A percentile compares a stretch with the other conserved stretches of the same genome.
These are phyloP conservation scores for Fraxinus velutina DNA, from an alignment of 305 asterid species.

Conservation along the genomic window DNA sequence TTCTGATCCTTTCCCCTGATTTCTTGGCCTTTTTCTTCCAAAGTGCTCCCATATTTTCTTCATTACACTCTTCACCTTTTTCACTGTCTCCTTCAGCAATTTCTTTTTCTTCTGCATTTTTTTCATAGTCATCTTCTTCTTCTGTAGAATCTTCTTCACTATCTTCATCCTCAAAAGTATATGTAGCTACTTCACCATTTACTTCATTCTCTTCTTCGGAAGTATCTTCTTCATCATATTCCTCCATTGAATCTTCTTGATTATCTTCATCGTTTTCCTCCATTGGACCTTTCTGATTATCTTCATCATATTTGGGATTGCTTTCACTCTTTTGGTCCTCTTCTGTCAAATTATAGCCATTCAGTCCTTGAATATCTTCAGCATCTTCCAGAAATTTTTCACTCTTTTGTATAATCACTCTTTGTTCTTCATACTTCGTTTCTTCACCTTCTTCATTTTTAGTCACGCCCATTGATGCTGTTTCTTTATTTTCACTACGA, in stretches of 20 bases:
- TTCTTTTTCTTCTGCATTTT: conserved; percentile 18
- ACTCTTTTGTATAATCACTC: background rate
- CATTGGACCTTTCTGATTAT: conserved; percentile 10
- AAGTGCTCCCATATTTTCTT: conserved; percentile 7
- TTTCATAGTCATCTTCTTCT: conserved; percentile 28
- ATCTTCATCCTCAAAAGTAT: conserved; percentile 15
- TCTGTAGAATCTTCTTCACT: conserved; percentile 31
- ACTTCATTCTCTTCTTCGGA: conserved; percentile 37
- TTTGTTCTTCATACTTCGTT: conserved; percentile 8
- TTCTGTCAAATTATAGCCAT: background rate
- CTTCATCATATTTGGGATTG: conserved; percentile 6
- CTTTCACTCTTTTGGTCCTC: background rate
- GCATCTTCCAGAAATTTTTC: background rate
- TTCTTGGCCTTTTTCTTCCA: background rate
- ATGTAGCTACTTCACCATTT: conserved; percentile 21
- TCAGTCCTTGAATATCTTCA: background rate
- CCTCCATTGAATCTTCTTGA: conserved; percentile 13
- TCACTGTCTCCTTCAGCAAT: background rate
- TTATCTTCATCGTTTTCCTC: conserved; percentile 24
- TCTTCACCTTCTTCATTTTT: conserved; percentile 13
- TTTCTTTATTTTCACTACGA: conserved; percentile 20
- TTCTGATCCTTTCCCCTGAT: conserved; percentile 12
- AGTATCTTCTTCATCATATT: conserved; percentile 6
- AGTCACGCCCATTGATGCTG: conserved; percentile 15
- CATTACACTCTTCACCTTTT: conserved; percentile 9